These are phyloP conservation scores for Nemania sp. DNA, from an alignment of 2,329 filamentous ascomycete genomes.

Conservation along the genomic window DNA sequence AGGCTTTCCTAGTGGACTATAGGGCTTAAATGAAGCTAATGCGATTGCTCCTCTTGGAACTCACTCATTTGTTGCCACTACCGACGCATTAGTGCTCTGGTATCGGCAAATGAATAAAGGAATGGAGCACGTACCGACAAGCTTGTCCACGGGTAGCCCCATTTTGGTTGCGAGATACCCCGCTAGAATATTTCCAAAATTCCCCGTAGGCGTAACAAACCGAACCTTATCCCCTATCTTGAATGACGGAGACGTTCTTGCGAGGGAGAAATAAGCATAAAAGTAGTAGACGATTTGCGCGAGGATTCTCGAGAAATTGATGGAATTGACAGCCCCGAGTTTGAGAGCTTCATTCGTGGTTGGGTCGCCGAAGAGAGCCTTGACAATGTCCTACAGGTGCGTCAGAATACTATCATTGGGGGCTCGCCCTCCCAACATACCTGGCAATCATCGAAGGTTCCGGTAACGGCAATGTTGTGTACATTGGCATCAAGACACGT, in stretches of 20 bases:
- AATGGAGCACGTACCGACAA: slow-evolving; percentile 63
- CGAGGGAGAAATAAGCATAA: slow-evolving; percentile 88
- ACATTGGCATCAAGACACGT: slow-evolving; percentile 91
- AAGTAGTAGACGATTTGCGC: slow-evolving; percentile 99
- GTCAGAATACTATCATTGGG: slow-evolving; percentile 7
- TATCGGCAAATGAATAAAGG: background rate
- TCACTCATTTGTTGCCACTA: slow-evolving; percentile 85
- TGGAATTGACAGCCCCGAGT: slow-evolving; percentile 94
- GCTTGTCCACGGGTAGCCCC: slow-evolving; percentile 88
- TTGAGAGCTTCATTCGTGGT: slow-evolving; percentile 85
- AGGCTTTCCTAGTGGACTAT: too few relatives aligned
- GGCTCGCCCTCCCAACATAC: slow-evolving; percentile 10
- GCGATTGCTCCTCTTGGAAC: background rate
- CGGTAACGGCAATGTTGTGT: slow-evolving; percentile 88
- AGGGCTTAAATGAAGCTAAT: too few relatives aligned
- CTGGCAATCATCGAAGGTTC: slow-evolving; percentile 96
- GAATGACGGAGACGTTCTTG: slow-evolving; percentile 69
- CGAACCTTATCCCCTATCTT: slow-evolving; percentile 77
- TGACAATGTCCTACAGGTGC: slow-evolving; percentile 79
- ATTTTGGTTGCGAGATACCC: slow-evolving; percentile 93
- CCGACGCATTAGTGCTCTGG: slow-evolving; percentile 4
- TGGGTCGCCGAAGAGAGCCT: slow-evolving; percentile 88
- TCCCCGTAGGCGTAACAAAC: slow-evolving; percentile 93
- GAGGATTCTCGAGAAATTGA: slow-evolving; percentile 95
- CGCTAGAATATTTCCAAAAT: slow-evolving; percentile 92